Evolutionary conservation across 2,329 filamentous ascomycete species (phyloP).

Genomic region (Colletotrichum graminicola): DNA sequence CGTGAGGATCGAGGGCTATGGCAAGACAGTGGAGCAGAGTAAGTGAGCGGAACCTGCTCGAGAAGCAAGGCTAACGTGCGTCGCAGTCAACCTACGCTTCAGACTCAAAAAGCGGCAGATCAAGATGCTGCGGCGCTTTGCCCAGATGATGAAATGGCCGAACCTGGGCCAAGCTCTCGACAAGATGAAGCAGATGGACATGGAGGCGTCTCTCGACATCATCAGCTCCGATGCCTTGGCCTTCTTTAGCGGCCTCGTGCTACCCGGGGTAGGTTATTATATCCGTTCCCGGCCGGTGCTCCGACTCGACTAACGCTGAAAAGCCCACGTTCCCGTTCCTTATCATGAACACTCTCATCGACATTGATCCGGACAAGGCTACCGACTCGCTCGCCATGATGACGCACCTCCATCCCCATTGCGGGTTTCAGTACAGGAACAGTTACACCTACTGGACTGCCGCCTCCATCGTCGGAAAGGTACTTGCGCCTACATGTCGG

Average conservation of each 20-base stretch:
- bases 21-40: constrained; percentile 65
- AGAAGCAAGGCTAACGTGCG: not conserved
- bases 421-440: constrained; percentile 80
- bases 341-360: constrained; percentile 82
- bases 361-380: constrained; percentile 77
- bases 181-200: constrained; percentile 70
- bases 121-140: constrained; percentile 76
- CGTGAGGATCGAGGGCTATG: constrained; percentile 73
- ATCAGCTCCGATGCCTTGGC: constrained; percentile 80
- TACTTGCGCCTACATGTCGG: constrained; percentile 78
- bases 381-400: constrained; percentile 75
- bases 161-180: constrained; percentile 75
- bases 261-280: constrained; percentile 71
- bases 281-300: not conserved
- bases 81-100: constrained; percentile 71
- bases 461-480: constrained; percentile 79
- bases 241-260: constrained; percentile 79
- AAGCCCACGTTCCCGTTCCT: constrained; percentile 76
- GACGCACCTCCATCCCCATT: constrained; percentile 75
- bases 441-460: constrained; percentile 84
- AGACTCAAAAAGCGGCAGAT: constrained; percentile 76
- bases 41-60: constrained; percentile 45
- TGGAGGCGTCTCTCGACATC: constrained; percentile 68
- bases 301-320: constrained; percentile 11
- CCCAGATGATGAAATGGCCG: constrained; percentile 81